phyloP scores from a whole-genome alignment of 768 basidiomycete genomes.

The Amanita brunnescens region DNA sequence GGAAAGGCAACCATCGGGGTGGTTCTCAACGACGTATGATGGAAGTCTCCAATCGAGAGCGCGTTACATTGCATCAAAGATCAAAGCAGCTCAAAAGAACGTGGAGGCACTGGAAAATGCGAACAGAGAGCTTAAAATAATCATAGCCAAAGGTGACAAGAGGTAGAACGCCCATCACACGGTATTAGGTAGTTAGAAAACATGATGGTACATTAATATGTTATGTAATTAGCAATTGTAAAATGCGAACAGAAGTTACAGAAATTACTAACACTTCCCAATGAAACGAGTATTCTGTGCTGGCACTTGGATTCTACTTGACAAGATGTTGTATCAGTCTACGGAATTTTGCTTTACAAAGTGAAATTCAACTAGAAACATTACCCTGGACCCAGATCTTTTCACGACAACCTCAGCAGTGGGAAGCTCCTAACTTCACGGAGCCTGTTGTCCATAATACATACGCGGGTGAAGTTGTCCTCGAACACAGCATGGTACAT shows the following conservation, averaged over 20 bases:
- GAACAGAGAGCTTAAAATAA: slow-evolving; percentile 59
- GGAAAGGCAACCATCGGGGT: slow-evolving; percentile 31
- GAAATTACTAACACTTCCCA: no score
- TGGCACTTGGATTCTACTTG: no score
- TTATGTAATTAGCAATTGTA: no score
- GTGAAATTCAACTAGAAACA: slow-evolving; percentile 2
- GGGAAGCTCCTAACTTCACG: neutral
- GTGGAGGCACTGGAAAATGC: slow-evolving; percentile 61
- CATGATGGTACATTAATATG: no score
- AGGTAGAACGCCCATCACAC: no score
- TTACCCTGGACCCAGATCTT: neutral
- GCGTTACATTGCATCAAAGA: slow-evolving; percentile 64
- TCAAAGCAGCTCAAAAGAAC: slow-evolving; percentile 60
- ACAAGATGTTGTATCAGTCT: no score
- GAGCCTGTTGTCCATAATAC: slow-evolving; percentile 5
- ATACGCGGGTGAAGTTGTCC: neutral
- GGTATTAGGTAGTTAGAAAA: no score
- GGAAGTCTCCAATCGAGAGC: slow-evolving; percentile 51
- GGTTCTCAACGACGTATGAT: slow-evolving; percentile 26
- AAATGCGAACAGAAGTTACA: no score
- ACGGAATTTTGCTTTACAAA: slow-evolving; percentile 1
- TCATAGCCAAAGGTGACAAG: slow-evolving; percentile 32
- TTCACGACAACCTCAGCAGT: neutral
- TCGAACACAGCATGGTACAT: slow-evolving; percentile 7
- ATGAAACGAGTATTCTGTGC: no score